phyloP scores from a whole-genome alignment of 768 basidiomycete species.

The Russula sp. region DNA sequence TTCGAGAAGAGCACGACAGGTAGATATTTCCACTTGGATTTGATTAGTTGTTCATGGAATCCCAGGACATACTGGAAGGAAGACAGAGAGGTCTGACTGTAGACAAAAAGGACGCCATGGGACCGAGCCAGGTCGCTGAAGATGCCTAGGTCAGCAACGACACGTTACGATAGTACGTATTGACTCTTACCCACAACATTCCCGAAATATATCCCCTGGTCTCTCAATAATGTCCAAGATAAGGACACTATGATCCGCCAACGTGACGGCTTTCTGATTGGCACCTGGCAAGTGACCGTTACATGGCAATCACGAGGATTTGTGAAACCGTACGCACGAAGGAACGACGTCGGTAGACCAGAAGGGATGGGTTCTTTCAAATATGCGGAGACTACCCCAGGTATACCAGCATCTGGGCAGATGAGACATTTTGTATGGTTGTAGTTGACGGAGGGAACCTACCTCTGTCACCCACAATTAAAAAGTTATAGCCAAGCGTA shows the following conservation, averaged over 20 bases:
- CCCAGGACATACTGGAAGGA: conserved; percentile 6
- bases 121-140: conserved; percentile 12
- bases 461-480: conserved; percentile 7
- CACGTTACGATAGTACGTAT: not conserved
- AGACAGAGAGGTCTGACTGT: not conserved
- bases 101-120: conserved; percentile 12
- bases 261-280: conserved; percentile 6
- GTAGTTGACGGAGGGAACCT: not conserved
- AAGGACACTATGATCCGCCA: conserved; percentile 8
- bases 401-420: conserved; percentile 3
- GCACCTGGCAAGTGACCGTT: not conserved
- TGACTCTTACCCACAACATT: conserved; percentile 8
- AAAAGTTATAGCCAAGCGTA: conserved; percentile 8
- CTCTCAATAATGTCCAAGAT: conserved; percentile 10
- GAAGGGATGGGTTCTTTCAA: not conserved
- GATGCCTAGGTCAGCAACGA: not conserved
- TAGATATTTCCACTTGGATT: conserved; percentile 13
- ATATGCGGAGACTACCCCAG: conserved; percentile 4
- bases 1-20: conserved; percentile 13
- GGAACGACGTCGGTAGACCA: not conserved
- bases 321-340: not conserved
- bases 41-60: conserved; percentile 9
- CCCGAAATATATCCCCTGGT: conserved; percentile 9
- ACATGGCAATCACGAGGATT: not conserved
- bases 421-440: not conserved